Conservation (phyloP, 345 rosid genomes). For the Syzygium oleosum region DNA sequence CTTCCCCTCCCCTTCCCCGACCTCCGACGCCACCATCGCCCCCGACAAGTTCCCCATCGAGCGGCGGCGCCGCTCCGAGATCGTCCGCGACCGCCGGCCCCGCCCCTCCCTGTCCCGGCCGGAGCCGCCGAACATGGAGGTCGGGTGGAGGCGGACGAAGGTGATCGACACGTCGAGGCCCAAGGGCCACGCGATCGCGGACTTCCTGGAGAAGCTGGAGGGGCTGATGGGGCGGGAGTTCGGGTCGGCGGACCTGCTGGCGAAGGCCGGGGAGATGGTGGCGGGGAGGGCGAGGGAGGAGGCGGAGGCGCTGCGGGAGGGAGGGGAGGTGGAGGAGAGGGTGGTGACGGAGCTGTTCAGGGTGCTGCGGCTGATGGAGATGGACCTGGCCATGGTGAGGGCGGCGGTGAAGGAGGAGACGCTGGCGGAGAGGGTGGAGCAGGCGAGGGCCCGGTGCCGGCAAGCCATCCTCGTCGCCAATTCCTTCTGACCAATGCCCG, state of each 20-base stretch:
- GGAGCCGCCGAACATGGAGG: conserved; percentile 73
- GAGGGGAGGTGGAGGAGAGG: conserved; percentile 74
- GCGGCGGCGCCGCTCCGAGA: conserved; percentile 59
- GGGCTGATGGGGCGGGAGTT: conserved; percentile 64
- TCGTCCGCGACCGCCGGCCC: conserved; percentile 34
- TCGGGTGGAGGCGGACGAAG: conserved; percentile 84
- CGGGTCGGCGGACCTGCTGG: conserved; percentile 70
- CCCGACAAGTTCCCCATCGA: conserved; percentile 61
- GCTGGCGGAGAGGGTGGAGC: conserved; percentile 55
- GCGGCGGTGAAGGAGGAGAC: conserved; percentile 83
- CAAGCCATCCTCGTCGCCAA: conserved; percentile 87
- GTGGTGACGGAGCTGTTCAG: conserved; percentile 84
- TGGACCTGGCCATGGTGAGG: conserved; percentile 94
- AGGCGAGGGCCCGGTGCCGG: conserved; percentile 81
- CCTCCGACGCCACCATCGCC: conserved; percentile 33
- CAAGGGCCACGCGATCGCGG: conserved; percentile 70
- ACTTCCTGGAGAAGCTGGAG: conserved; percentile 67
- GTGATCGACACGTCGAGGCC: conserved; percentile 65
- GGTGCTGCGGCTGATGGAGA: conserved; percentile 89
- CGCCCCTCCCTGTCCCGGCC: conserved; percentile 26
- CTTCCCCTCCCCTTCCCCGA: conserved; percentile 25
- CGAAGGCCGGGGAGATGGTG: conserved; percentile 72
- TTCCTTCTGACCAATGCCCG: conserved; percentile 36
- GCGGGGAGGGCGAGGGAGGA: conserved; percentile 90
- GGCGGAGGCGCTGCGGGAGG: conserved; percentile 73